Conservation (phyloP, 345 rosid genomes). For the Linum trigynum region DNA sequence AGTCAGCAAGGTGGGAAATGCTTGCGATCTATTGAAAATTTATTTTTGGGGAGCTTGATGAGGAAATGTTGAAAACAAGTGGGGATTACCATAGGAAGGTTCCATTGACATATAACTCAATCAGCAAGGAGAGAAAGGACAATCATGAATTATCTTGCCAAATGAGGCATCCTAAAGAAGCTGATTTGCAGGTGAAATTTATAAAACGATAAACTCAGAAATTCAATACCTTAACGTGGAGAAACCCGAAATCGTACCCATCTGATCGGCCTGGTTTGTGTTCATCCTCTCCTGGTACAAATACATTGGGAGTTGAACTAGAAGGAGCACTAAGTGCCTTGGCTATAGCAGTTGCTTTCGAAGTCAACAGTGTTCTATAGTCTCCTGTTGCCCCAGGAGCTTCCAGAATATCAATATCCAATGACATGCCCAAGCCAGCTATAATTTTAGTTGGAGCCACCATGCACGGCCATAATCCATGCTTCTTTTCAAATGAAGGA, state of each 20-base stretch:
- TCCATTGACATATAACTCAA: no score
- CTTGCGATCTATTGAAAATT: no score
- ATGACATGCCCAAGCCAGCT: constrained; percentile 87
- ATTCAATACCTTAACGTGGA: constrained; percentile 68
- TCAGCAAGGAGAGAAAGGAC: no score
- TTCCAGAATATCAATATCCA: constrained; percentile 81
- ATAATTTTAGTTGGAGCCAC: constrained; percentile 97
- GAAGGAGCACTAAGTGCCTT: constrained; percentile 72
- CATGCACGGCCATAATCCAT: constrained; percentile 90
- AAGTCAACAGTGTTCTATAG: constrained; percentile 76
- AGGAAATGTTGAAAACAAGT: no score
- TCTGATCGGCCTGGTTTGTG: constrained; percentile 58
- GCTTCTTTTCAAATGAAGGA: constrained; percentile 64
- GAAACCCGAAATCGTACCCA: constrained; percentile 95
- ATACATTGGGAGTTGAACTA: constrained; percentile 49
- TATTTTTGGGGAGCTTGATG: no score
- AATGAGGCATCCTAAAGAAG: neutral
- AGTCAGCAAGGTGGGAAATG: no score
- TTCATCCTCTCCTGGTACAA: constrained; percentile 82
- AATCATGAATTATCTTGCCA: no score
- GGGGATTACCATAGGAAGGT: no score
- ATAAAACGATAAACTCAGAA: constrained; percentile 2
- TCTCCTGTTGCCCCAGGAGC: constrained; percentile 97
- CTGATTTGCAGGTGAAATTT: neutral
- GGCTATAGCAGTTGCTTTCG: constrained; percentile 71